Conservation (phyloP, 768 basidiomycete species). For the Albatrellus ellisii region DNA sequence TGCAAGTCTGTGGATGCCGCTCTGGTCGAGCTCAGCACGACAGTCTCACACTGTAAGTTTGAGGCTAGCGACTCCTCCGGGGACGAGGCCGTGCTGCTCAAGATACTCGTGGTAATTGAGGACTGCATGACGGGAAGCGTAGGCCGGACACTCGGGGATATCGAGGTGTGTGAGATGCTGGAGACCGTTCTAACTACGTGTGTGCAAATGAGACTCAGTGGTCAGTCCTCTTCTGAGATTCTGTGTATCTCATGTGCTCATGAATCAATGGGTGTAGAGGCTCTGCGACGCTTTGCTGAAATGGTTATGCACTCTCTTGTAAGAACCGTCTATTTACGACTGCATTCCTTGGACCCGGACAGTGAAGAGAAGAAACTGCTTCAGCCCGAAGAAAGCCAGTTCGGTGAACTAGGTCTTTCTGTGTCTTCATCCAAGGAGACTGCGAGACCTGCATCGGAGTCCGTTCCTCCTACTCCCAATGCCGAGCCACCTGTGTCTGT, state of each 20-base stretch:
- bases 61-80: conserved; percentile 96
- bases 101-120: conserved; percentile 82
- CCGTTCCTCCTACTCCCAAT: not conserved
- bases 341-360: conserved; percentile 52
- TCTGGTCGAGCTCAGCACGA: conserved; percentile 72
- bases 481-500: conserved; percentile 1
- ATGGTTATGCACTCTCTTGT: conserved; percentile 83
- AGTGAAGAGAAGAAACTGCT: conserved; percentile 56
- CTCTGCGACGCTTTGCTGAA: conserved; percentile 78
- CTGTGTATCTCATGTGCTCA: not conserved
- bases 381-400: conserved; percentile 30
- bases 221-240: conserved; percentile 31
- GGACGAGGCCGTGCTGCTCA: conserved; percentile 90
- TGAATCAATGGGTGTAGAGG: conserved; percentile 37
- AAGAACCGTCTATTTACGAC: conserved; percentile 62
- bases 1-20: conserved; percentile 49
- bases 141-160: conserved; percentile 68
- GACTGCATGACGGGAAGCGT: conserved; percentile 64
- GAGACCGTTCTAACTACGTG: conserved; percentile 96
- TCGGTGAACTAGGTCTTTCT: conserved; percentile 1
- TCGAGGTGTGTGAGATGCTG: conserved; percentile 96
- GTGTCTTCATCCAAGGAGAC: not conserved
- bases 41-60: conserved; percentile 94
- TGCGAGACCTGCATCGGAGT: not conserved
- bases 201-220: conserved; percentile 93